Evolutionary conservation across 2,329 filamentous ascomycete species (phyloP), one percentile per base, ranked within the genome.

Genomic region (Fusarium setosum): DNA sequence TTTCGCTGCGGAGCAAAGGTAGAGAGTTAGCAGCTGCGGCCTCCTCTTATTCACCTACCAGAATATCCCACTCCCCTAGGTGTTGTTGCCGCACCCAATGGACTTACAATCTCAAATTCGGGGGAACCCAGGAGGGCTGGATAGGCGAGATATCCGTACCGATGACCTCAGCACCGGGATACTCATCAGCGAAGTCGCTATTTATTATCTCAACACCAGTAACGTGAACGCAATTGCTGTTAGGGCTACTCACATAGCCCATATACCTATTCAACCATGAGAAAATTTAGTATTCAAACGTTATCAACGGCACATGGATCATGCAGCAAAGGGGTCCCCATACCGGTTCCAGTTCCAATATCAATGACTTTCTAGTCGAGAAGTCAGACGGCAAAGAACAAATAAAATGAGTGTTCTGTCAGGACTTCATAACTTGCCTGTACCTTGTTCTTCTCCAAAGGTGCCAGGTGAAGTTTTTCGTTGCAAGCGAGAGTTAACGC

Each of bases 81-180:
- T n/a, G n/a, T n/a, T n/a, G n/a, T n/a, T n/a, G n/a, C n/a, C n/a
- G n/a, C n/a, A n/a, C n/a, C n/a, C n/a, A n/a, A n/a, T n/a, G 3
- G 5, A 31, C 11, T 11, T 26, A 56, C 53, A 56, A 56, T 23
- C 50, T 26, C 2, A 56, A 18, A 18, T 56, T 56, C 6, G 53
- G 47, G 2, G 61, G 61, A 8, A 64, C 61, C 77, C 84, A 84
- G 17, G 75, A 75, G 1, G 85, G 84, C 63, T 87, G 85, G n/a
- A 86, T 85, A 1, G 85, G 84, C 5, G 84, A 85, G 6, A 88
- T 76, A 68, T 88, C 85, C 7, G 83, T 84, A 41, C 63, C 63
- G n/a, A 80, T 80, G 7, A 74, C 86, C 76, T 69, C 77, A 63
- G 70, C 77, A 64, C 77, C 70, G 37, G 83, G 82, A 40, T 81